These are phyloP conservation scores for Corylus heterophylla DNA, from an alignment of 306 rosid species.

Conservation along the genomic window DNA sequence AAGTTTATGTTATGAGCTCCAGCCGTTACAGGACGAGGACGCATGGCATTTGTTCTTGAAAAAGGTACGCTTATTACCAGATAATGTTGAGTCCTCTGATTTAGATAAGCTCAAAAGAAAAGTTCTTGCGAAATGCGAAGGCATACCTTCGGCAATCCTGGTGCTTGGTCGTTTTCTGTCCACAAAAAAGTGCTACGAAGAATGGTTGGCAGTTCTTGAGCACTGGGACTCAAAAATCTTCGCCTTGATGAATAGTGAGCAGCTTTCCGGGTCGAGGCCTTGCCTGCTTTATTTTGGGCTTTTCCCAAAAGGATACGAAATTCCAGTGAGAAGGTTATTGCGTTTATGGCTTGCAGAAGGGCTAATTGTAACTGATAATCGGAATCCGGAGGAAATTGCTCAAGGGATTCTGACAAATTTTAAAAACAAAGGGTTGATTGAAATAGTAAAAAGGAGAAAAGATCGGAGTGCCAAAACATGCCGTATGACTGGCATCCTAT, in stretches of 20 bases:
- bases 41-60: not conserved
- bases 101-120: not conserved
- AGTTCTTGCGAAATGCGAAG: not conserved
- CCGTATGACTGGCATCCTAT: not conserved
- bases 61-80: not conserved
- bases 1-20: not conserved
- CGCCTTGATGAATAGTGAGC: slow-evolving; percentile 15
- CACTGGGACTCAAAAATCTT: not conserved
- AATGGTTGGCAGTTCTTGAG: not conserved
- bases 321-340: slow-evolving; percentile 7
- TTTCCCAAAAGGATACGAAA: slow-evolving; percentile 20
- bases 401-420: too few species aligned
- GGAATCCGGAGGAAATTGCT: not conserved
- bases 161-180: not conserved
- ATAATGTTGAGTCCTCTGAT: not conserved
- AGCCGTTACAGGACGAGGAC: not conserved
- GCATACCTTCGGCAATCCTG: not conserved
- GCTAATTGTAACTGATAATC: not conserved
- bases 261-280: slow-evolving; percentile 7
- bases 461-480: not conserved
- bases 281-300: slow-evolving; percentile 23
- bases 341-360: slow-evolving; percentile 24
- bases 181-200: not conserved
- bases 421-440: not conserved
- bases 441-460: not conserved